phyloP scores from a whole-genome alignment of 108 stramenopile species.

The Cyclostephanos tholiformis region DNA sequence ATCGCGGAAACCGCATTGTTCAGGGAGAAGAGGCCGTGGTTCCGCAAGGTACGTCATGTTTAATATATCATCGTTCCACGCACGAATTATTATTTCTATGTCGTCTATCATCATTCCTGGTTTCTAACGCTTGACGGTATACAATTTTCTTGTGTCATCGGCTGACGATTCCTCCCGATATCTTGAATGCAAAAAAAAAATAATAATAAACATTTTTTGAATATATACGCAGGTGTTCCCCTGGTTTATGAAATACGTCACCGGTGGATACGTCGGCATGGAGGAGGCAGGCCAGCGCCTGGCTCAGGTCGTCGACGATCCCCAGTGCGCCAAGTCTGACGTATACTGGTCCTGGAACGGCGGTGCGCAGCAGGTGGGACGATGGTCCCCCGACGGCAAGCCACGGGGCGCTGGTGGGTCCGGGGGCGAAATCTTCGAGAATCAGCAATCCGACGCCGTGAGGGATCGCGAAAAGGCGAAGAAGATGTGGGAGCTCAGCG shows the following conservation, averaged over 20 bases:
- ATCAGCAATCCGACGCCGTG: slow-evolving; percentile 86
- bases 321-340: slow-evolving; percentile 82
- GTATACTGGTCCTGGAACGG: slow-evolving; percentile 99
- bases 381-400: slow-evolving; percentile 79
- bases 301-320: slow-evolving; percentile 87
- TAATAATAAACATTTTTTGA: slow-evolving; percentile 7
- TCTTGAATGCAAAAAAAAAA: background rate
- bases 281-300: slow-evolving; percentile 90
- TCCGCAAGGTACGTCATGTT: slow-evolving; percentile 69
- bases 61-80: background rate
- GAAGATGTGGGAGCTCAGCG: slow-evolving; percentile 92
- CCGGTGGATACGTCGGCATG: slow-evolving; percentile 90
- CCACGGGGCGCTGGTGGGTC: slow-evolving; percentile 91
- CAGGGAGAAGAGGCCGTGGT: slow-evolving; percentile 98
- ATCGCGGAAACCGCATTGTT: slow-evolving; percentile 96
- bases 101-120: background rate
- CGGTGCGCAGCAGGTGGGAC: slow-evolving; percentile 86
- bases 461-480: slow-evolving; percentile 69
- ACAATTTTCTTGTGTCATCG: background rate
- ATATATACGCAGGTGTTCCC: slow-evolving; percentile 65
- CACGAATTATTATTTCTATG: background rate
- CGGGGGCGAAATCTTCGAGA: slow-evolving; percentile 95
- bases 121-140: no score
- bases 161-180: background rate
- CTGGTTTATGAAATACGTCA: slow-evolving; percentile 90